Percentiles rank a stretch among this genome's conserved stretches.
These are phyloP conservation scores for Penicillium goetzii DNA, from an alignment of 495 filamentous ascomycete species.

Conservation along the genomic window DNA sequence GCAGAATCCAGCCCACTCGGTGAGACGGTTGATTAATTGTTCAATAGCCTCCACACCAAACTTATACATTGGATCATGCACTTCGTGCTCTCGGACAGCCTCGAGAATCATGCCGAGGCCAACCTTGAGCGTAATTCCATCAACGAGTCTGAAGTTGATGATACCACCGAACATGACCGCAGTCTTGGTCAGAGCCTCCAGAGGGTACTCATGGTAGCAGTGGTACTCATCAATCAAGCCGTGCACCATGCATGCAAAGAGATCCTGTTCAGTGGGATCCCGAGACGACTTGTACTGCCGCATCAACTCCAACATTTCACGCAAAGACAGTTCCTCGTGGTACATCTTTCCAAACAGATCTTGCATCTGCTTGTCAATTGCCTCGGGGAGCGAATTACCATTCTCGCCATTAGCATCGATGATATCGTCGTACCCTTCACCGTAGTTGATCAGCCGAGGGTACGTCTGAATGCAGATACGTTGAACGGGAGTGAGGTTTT, in stretches of 20 bases:
- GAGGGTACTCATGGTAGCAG: constrained; percentile 90
- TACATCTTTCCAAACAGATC: constrained; percentile 98
- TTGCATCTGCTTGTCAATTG: constrained; percentile 88
- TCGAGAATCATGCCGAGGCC: constrained; percentile 95
- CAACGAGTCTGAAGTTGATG: constrained; percentile 87
- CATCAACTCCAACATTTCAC: constrained; percentile 78
- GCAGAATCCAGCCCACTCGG: constrained; percentile 92
- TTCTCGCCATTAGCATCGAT: constrained; percentile 82
- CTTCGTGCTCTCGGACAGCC: constrained; percentile 79
- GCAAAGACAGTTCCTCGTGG: constrained; percentile 78
- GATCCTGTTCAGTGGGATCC: constrained; percentile 82
- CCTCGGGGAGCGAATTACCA: constrained; percentile 75
- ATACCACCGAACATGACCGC: constrained; percentile 97
- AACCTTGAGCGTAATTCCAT: constrained; percentile 86
- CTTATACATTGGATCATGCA: constrained; percentile 91
- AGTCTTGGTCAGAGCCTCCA: constrained; percentile 91
- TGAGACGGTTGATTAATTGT: constrained; percentile 78
- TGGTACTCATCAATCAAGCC: constrained; percentile 97
- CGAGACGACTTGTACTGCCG: constrained; percentile 82
- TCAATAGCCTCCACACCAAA: constrained; percentile 97
- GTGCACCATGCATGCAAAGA: constrained; percentile 98
- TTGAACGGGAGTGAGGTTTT: constrained; percentile 68
- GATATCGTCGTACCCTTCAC: constrained; percentile 85
- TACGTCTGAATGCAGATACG: constrained; percentile 89
- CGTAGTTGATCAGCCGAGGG: constrained; percentile 95